Evolutionary conservation across 1,284 basidiomycete species (phyloP).

Genomic region (Gymnopus androsaceus): DNA sequence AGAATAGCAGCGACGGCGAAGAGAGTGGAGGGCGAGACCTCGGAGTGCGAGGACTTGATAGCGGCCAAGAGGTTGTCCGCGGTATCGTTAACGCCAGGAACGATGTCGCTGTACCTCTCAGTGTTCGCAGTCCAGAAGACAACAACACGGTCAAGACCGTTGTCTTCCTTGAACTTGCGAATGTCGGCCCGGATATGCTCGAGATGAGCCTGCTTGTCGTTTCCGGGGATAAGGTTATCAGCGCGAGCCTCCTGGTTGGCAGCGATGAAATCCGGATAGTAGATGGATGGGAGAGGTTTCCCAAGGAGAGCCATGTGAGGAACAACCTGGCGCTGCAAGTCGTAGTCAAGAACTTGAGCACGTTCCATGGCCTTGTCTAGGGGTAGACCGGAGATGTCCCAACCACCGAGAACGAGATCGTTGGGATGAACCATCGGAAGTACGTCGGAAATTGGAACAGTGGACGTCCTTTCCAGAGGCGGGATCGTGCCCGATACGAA

Average conservation of each 20-base stretch:
- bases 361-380: conserved; percentile 95
- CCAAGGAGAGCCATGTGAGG: conserved; percentile 84
- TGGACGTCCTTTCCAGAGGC: conserved; percentile 88
- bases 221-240: conserved; percentile 87
- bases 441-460: conserved; percentile 90
- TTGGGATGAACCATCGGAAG: conserved; percentile 99
- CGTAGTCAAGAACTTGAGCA: conserved; percentile 93
- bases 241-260: conserved; percentile 97
- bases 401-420: conserved; percentile 96
- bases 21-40: conserved; percentile 93
- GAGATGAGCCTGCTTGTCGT: conserved; percentile 89
- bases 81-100: conserved; percentile 95
- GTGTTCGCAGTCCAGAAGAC: conserved; percentile 99
- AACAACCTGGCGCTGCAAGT: conserved; percentile 93
- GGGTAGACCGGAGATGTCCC: conserved; percentile 89
- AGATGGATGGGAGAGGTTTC: conserved; percentile 91
- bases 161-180: conserved; percentile 85
- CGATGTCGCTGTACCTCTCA: conserved; percentile 95
- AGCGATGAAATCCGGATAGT: conserved; percentile 95
- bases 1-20: conserved; percentile 97
- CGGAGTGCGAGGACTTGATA: conserved; percentile 84
- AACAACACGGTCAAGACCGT: conserved; percentile 85
- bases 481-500: conserved; percentile 87
- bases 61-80: conserved; percentile 85
- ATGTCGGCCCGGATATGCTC: conserved; percentile 93